A percentile compares a stretch with the other conserved stretches of the same genome.
These are phyloP conservation scores for Lentinula raphanica DNA, from an alignment of 768 basidiomycete species.

Conservation along the genomic window DNA sequence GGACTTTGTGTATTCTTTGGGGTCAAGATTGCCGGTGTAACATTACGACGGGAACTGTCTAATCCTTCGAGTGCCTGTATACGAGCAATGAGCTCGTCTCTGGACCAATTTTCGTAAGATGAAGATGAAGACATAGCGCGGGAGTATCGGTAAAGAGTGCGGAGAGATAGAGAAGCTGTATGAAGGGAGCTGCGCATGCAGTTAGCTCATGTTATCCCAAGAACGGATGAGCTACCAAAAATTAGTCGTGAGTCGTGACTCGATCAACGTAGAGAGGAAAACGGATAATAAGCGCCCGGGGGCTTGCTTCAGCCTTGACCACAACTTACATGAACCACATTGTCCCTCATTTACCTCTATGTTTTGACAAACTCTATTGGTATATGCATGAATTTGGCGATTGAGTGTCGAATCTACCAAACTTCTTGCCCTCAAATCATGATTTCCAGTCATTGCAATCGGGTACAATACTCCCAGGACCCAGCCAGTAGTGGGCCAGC, in stretches of 20 bases:
- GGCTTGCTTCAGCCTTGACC: no score
- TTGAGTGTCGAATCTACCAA: no score
- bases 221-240: background rate
- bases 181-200: slow-evolving; percentile 1
- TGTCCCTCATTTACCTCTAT: no score
- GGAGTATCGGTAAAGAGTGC: background rate
- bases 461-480: no score
- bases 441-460: no score
- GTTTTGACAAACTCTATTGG: no score
- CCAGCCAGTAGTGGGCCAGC: no score
- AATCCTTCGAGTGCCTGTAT: slow-evolving; percentile 49
- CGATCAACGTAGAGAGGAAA: background rate
- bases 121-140: slow-evolving; percentile 21
- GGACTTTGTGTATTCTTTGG: slow-evolving; percentile 16
- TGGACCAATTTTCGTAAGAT: slow-evolving; percentile 50
- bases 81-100: slow-evolving; percentile 67
- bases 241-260: no score
- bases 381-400: no score
- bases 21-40: background rate
- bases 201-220: background rate
- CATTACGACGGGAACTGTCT: background rate
- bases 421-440: no score
- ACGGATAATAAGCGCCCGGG: background rate
- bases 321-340: no score
- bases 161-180: background rate